Conservation (phyloP, 495 filamentous ascomycete genomes). For the Aspergillus bridgeri region DNA sequence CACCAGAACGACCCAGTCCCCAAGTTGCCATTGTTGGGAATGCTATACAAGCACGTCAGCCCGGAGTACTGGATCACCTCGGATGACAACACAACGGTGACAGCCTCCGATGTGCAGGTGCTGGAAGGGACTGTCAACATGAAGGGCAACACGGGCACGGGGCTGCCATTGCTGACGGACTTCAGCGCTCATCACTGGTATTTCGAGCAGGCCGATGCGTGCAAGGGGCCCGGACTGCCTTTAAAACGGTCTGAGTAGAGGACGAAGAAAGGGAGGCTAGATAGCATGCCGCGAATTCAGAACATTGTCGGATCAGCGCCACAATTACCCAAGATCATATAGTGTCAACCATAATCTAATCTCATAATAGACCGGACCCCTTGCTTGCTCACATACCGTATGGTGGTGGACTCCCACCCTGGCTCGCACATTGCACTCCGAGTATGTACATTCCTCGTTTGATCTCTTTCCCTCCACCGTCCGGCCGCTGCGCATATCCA, state of each 20-base stretch:
- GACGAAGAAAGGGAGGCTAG: background rate
- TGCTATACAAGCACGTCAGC: slow-evolving; percentile 57
- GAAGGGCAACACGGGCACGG: slow-evolving; percentile 42
- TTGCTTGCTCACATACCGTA: background rate
- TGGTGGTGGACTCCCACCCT: background rate
- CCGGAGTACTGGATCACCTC: slow-evolving; percentile 60
- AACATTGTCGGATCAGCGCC: background rate
- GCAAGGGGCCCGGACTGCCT: slow-evolving; percentile 21
- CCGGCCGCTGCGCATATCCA: background rate
- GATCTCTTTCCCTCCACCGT: background rate
- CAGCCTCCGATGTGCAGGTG: slow-evolving; percentile 30
- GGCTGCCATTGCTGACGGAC: slow-evolving; percentile 13
- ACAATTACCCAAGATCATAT: background rate
- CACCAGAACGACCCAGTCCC: slow-evolving; percentile 63
- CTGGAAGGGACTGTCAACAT: slow-evolving; percentile 33
- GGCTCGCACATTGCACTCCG: no score
- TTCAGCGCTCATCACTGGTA: slow-evolving; percentile 45
- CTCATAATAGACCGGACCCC: background rate
- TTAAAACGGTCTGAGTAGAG: slow-evolving; percentile 11
- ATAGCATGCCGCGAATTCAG: background rate
- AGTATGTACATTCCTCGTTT: background rate
- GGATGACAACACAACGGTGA: slow-evolving; percentile 30
- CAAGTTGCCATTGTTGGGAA: slow-evolving; percentile 51
- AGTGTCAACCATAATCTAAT: background rate
- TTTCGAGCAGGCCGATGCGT: slow-evolving; percentile 34